Conservation (phyloP, 495 filamentous ascomycete genomes). For the Penicillium argentinense region DNA sequence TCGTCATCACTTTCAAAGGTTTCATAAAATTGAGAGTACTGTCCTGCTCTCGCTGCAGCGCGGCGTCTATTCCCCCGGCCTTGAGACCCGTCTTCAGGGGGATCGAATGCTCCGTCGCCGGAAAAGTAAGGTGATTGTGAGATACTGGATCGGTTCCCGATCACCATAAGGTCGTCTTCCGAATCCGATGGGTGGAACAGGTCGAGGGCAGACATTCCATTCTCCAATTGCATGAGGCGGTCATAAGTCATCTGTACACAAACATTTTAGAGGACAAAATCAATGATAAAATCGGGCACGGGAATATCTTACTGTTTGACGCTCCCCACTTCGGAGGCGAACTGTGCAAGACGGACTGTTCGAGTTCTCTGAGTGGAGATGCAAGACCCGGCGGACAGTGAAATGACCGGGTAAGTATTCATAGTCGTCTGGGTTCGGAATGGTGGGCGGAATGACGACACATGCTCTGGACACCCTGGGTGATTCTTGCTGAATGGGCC, state of each 20-base stretch:
- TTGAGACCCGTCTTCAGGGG: neutral
- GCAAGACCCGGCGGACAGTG: constrained; percentile 38
- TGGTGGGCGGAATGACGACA: constrained; percentile 33
- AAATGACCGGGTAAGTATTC: constrained; percentile 47
- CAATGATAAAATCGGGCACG: neutral
- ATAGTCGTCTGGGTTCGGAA: constrained; percentile 46
- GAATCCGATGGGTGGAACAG: constrained; percentile 18
- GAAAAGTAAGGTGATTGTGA: neutral
- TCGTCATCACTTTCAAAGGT: constrained; percentile 1
- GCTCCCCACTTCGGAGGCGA: constrained; percentile 46
- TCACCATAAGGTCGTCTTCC: constrained; percentile 14
- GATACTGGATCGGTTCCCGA: neutral
- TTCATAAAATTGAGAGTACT: constrained; percentile 5
- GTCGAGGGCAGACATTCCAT: constrained; percentile 32
- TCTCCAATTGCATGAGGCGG: constrained; percentile 30
- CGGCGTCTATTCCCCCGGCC: neutral
- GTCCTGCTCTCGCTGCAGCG: neutral
- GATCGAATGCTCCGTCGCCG: constrained; percentile 6
- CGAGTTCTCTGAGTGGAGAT: constrained; percentile 27
- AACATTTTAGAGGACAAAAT: constrained; percentile 11
- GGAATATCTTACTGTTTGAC: constrained; percentile 38
- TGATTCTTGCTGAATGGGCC: constrained; percentile 12
- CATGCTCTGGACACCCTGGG: constrained; percentile 9
- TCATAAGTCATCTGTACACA: constrained; percentile 25
- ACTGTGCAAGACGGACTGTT: constrained; percentile 40